These are phyloP conservation scores for Ustilago loliicola DNA, from an alignment of 1,284 basidiomycete species.

Conservation along the genomic window DNA sequence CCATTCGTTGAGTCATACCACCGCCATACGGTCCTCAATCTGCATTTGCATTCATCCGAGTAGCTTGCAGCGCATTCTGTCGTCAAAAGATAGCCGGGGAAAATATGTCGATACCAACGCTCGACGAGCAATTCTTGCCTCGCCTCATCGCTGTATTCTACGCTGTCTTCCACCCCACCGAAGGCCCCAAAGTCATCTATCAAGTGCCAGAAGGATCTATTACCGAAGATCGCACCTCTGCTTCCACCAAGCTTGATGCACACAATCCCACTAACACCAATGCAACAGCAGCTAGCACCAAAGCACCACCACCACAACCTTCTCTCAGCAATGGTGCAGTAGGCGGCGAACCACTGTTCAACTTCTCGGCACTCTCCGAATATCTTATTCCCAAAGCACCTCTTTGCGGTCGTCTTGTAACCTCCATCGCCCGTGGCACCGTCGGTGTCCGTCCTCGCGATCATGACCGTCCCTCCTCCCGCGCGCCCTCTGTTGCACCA, in stretches of 20 bases:
- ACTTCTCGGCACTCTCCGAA: constrained; percentile 90
- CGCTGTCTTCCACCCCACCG: constrained; percentile 83
- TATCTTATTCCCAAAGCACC: constrained; percentile 91
- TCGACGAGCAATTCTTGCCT: constrained; percentile 68
- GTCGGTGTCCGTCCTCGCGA: constrained; percentile 9
- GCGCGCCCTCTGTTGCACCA: constrained; percentile 20
- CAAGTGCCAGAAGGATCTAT: constrained; percentile 84
- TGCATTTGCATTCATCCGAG: no score
- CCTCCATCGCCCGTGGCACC: constrained; percentile 63
- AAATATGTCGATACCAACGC: constrained; percentile 44
- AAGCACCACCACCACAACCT: constrained; percentile 8
- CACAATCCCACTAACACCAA: not conserved
- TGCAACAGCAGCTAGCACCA: constrained; percentile 11
- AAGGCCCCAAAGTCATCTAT: constrained; percentile 86
- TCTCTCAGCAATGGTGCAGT: constrained; percentile 12
- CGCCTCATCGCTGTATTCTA: constrained; percentile 89
- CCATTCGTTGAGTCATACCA: not conserved
- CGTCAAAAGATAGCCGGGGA: not conserved
- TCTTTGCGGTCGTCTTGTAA: constrained; percentile 89
- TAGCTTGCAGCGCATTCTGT: no score
- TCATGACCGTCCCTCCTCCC: constrained; percentile 8
- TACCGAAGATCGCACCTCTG: constrained; percentile 26
- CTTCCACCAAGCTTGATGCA: constrained; percentile 13
- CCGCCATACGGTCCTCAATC: not conserved
- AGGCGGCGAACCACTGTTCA: constrained; percentile 76